phyloP scores from a whole-genome alignment of 2,329 filamentous ascomycete genomes.

The Sarocladiaceae sp. region DNA sequence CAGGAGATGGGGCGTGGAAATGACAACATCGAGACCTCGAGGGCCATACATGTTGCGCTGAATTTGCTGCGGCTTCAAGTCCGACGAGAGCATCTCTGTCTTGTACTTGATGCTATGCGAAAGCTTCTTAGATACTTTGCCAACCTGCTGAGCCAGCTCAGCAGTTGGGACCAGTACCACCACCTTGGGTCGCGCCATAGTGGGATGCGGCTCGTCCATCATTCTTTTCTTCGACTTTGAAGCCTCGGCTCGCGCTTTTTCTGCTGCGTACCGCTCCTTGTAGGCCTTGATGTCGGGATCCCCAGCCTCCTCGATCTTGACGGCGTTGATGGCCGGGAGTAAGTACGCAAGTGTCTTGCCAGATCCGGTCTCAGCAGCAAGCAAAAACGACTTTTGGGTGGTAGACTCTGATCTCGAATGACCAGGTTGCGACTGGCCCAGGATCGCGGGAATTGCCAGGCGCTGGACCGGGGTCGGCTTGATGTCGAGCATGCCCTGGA shows the following conservation, averaged over 20 bases:
- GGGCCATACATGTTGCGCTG: slow-evolving; percentile 77
- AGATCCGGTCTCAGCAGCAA: slow-evolving; percentile 94
- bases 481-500: slow-evolving; percentile 68
- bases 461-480: slow-evolving; percentile 84
- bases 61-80: slow-evolving; percentile 70
- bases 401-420: slow-evolving; percentile 25
- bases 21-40: slow-evolving; percentile 74
- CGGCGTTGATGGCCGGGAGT: slow-evolving; percentile 72
- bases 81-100: slow-evolving; percentile 73
- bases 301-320: slow-evolving; percentile 67
- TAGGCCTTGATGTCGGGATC: slow-evolving; percentile 55
- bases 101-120: slow-evolving; percentile 85
- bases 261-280: slow-evolving; percentile 46
- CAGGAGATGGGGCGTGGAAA: slow-evolving; percentile 85
- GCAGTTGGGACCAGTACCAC: slow-evolving; percentile 88
- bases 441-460: slow-evolving; percentile 76
- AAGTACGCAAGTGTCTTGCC: slow-evolving; percentile 95
- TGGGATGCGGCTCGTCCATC: slow-evolving; percentile 64
- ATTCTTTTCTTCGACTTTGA: slow-evolving; percentile 57
- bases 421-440: slow-evolving; percentile 42
- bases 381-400: slow-evolving; percentile 54
- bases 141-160: slow-evolving; percentile 86
- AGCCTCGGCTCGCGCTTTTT: slow-evolving; percentile 47
- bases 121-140: slow-evolving; percentile 70
- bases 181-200: slow-evolving; percentile 71